Base-by-base conservation (phyloP, 345 rosid species). In the Melastoma malabathricum region DNA sequence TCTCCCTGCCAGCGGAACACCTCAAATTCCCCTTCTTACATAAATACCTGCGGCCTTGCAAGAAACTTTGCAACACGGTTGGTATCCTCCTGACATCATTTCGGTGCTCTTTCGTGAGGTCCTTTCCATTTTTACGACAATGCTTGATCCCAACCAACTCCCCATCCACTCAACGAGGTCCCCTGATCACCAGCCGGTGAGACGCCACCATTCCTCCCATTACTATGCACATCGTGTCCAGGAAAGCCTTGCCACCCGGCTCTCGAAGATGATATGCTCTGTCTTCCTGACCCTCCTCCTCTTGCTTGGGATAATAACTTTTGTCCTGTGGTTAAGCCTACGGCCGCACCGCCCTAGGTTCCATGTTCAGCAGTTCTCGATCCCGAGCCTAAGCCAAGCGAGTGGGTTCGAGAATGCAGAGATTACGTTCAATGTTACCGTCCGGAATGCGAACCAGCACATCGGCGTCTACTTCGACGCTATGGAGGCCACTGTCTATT, bases 301-400 rank as follows among this genome's bases (percentile, higher is more conserved):
- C 23, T 16, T 77, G 29, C 10, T 50, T 2, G 82, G 83, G 59
- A 49, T 75, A 50, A 44, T 82, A 29, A 47, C 61, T 4, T 92
- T 92, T 69, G 68, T 86, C 49, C 18, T 80, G 18, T 86, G 89
- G 86, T 83, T 90, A 38, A 80, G 89, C 64, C 72, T 90, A 31
- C 94, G 92, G 15, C 98, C 96, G 2, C 94, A 90, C 52, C 69
- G 95, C 2, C 98, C 98, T 0, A 68, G 93, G 55, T n/a, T 86
- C 61, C 60, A 60, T 31, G 52, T 86, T 51, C 44, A 48, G 1
- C 70, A 65, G 8, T 86, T 84, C 56, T 73, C 72, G 0, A 23
- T 90, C 59, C 78, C 82, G 2, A 76, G 77, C 43, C 50, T 82
- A 55, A 59, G 43, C 51, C 80, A 76, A 45, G 51, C 71, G 4